phyloP scores from a whole-genome alignment of 805 yeast genomes.

The Ogataea zsoltii region DNA sequence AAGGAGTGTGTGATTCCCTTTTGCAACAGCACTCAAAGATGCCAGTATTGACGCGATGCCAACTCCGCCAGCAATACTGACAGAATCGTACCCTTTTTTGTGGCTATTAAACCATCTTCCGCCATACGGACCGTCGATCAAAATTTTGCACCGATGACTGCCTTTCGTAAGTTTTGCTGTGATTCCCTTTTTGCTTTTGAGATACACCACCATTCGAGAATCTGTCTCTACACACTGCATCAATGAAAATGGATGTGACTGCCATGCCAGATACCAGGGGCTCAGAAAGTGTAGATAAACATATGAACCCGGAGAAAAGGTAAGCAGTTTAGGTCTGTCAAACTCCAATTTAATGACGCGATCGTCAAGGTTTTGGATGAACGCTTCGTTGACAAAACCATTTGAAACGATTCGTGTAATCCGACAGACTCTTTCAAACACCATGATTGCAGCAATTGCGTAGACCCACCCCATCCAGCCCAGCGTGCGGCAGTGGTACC shows the following conservation, averaged over 20 bases:
- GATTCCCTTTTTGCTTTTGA: constrained; percentile 53
- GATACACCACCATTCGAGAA: constrained; percentile 36
- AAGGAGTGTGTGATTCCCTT: constrained; percentile 7
- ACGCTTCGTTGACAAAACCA: constrained; percentile 25
- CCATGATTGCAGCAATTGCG: constrained; percentile 41
- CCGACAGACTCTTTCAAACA: constrained; percentile 40
- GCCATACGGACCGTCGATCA: constrained; percentile 74
- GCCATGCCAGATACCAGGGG: constrained; percentile 51
- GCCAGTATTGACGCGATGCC: constrained; percentile 25
- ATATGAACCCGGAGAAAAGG: constrained; percentile 50
- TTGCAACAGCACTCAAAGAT: background rate
- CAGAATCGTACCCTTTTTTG: background rate
- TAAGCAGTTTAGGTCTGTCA: constrained; percentile 20
- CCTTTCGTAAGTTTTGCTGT: constrained; percentile 34
- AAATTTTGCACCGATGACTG: constrained; percentile 28
- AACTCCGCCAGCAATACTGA: constrained; percentile 28
- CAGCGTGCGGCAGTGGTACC: constrained; percentile 40
- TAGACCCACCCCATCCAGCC: constrained; percentile 47
- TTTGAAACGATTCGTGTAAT: constrained; percentile 32
- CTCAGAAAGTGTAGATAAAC: constrained; percentile 55
- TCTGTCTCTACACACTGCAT: constrained; percentile 38
- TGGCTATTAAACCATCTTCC: background rate
- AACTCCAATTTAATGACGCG: constrained; percentile 22
- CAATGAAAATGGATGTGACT: constrained; percentile 71
- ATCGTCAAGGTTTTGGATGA: constrained; percentile 12